These are phyloP conservation scores for Cajanus cajan DNA, from an alignment of 306 rosid species.

Conservation along the genomic window DNA sequence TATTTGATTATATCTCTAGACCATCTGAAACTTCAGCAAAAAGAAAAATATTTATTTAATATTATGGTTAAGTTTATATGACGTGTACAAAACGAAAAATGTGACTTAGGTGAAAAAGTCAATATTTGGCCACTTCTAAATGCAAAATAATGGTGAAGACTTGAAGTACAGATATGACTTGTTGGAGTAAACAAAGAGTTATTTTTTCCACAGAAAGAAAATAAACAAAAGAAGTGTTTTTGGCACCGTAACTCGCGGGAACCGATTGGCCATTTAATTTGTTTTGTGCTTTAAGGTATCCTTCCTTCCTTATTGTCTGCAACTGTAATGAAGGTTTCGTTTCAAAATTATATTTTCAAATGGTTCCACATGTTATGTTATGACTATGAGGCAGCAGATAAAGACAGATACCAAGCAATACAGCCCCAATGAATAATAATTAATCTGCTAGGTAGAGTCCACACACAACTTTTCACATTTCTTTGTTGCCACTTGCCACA, in stretches of 20 bases:
- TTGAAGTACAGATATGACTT: neutral
- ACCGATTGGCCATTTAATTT: too few relatives aligned
- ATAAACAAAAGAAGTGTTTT: neutral
- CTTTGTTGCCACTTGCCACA: neutral
- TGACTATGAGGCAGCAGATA: conserved; percentile 19
- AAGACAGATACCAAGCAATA: neutral
- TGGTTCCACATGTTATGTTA: too few relatives aligned
- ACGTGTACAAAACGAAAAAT: neutral
- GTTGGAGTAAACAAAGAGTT: neutral
- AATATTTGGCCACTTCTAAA: neutral
- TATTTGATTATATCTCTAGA: too few relatives aligned
- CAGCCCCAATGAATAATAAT: neutral
- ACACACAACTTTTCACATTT: neutral
- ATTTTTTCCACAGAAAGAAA: neutral
- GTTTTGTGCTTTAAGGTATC: too few relatives aligned
- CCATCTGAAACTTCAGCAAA: too few relatives aligned
- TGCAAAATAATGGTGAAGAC: neutral
- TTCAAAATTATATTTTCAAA: too few relatives aligned
- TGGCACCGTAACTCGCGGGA: neutral
- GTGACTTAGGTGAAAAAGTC: neutral
- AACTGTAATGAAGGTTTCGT: too few relatives aligned
- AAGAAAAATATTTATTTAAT: too few relatives aligned
- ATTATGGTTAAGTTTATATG: too few relatives aligned
- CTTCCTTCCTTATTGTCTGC: neutral
- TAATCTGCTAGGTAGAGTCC: neutral